phyloP scores from a whole-genome alignment of 2,329 filamentous ascomycete species.

The Xylariaceae sp. region DNA sequence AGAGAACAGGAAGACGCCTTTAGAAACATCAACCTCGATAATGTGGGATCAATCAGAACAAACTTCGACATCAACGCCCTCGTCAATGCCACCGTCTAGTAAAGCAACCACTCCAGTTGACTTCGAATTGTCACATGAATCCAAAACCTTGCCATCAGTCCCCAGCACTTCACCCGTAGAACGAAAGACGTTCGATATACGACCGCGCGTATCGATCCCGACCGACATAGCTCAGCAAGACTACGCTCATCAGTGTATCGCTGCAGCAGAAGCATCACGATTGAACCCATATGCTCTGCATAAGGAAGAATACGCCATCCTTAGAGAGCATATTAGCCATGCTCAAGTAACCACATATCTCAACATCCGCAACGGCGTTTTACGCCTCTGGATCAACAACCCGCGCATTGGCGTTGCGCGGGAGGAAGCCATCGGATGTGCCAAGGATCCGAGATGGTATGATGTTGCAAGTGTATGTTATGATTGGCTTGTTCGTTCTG shows the following conservation, averaged over 20 bases:
- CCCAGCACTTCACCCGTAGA: slow-evolving; percentile 16
- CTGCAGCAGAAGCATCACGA: slow-evolving; percentile 82
- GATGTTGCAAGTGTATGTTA: slow-evolving; percentile 83
- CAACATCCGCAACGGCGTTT: slow-evolving; percentile 91
- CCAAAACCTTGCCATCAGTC: slow-evolving; percentile 13
- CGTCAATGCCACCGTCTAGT: slow-evolving; percentile 48
- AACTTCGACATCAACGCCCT: slow-evolving; percentile 44
- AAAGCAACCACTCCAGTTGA: slow-evolving; percentile 61
- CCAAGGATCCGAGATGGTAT: slow-evolving; percentile 83
- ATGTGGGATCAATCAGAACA: slow-evolving; percentile 54
- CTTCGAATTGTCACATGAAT: slow-evolving; percentile 35
- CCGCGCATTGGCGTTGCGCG: slow-evolving; percentile 76
- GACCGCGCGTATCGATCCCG: slow-evolving; percentile 81
- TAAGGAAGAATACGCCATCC: slow-evolving; percentile 73
- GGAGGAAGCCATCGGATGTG: slow-evolving; percentile 86
- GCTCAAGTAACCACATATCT: slow-evolving; percentile 91
- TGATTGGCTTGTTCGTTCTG: slow-evolving; percentile 84
- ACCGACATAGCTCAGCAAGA: slow-evolving; percentile 65
- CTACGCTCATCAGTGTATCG: slow-evolving; percentile 88
- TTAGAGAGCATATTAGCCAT: slow-evolving; percentile 78
- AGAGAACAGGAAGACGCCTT: slow-evolving; percentile 24
- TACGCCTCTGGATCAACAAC: slow-evolving; percentile 84
- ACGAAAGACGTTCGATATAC: slow-evolving; percentile 52
- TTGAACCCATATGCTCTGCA: slow-evolving; percentile 88
- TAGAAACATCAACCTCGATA: slow-evolving; percentile 51